A percentile compares a stretch with the other conserved stretches of the same genome.
These are phyloP conservation scores for Rhodotorula paludigena DNA, from an alignment of 768 basidiomycete species.

Conservation along the genomic window DNA sequence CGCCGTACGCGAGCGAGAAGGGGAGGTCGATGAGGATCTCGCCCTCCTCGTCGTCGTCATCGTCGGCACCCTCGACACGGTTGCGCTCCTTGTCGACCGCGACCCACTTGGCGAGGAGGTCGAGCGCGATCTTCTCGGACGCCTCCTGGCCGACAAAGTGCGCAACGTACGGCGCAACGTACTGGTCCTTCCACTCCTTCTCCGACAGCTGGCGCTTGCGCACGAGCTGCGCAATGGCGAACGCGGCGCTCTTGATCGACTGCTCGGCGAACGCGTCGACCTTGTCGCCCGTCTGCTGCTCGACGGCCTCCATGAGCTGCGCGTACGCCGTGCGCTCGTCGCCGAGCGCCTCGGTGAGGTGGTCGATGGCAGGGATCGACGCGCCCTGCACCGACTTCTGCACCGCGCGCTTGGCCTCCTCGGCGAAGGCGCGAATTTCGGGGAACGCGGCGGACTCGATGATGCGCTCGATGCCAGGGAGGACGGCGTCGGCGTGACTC, in stretches of 20 bases:
- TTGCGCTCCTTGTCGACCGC: constrained; percentile 61
- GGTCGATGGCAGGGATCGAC: constrained; percentile 52
- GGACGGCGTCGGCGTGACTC: constrained; percentile 74
- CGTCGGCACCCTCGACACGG: constrained; percentile 49
- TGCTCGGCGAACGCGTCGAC: constrained; percentile 54
- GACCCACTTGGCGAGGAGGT: constrained; percentile 66
- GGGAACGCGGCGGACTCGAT: constrained; percentile 89
- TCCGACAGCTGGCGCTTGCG: constrained; percentile 49
- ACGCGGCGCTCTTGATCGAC: constrained; percentile 66
- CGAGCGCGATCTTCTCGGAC: constrained; percentile 54
- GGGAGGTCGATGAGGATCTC: constrained; percentile 85
- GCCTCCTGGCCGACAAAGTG: constrained; percentile 57
- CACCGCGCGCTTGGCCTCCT: constrained; percentile 72
- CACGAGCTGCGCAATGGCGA: constrained; percentile 71
- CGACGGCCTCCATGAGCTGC: constrained; percentile 27
- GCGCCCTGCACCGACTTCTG: constrained; percentile 47
- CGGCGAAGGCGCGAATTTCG: constrained; percentile 91
- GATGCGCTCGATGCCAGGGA: constrained; percentile 85
- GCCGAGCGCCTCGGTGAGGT: constrained; percentile 51
- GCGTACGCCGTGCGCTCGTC: constrained; percentile 37
- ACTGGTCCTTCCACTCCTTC: constrained; percentile 52
- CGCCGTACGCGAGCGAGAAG: constrained; percentile 93
- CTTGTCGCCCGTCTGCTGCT: constrained; percentile 40
- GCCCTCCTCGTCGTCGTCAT: constrained; percentile 62
- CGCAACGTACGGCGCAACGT: constrained; percentile 64